Evolutionary conservation across 2,329 filamentous ascomycete genomes (phyloP).

Genomic region (Graphiopsis chlorocephala): DNA sequence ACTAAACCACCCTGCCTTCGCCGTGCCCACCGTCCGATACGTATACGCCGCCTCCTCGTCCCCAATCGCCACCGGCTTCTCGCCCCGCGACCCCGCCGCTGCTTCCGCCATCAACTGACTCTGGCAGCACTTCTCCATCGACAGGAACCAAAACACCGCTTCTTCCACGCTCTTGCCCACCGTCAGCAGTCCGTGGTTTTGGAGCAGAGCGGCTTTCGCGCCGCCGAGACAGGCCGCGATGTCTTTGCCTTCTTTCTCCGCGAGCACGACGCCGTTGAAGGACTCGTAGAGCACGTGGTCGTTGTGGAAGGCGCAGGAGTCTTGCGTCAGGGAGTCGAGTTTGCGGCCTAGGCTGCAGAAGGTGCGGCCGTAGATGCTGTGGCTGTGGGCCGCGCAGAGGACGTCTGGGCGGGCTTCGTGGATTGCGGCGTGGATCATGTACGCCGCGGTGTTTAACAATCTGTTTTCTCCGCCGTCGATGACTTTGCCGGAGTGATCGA

Average conservation of each 20-base stretch:
- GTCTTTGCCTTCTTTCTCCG: conserved; percentile 43
- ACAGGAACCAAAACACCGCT: conserved; percentile 43
- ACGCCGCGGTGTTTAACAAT: conserved; percentile 45
- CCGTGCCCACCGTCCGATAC: conserved; percentile 61
- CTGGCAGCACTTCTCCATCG: conserved; percentile 42
- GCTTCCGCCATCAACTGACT: conserved; percentile 54
- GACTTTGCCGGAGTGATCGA: conserved; percentile 44
- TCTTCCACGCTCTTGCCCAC: conserved; percentile 42
- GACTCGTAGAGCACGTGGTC: conserved; percentile 41
- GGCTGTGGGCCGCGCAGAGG: conserved; percentile 44
- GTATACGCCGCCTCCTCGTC: conserved; percentile 68
- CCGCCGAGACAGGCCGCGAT: conserved; percentile 42
- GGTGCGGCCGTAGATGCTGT: conserved; percentile 45
- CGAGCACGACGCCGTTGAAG: conserved; percentile 49
- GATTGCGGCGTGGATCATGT: conserved; percentile 46
- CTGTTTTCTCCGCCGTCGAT: conserved; percentile 41
- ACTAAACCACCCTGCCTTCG: conserved; percentile 65
- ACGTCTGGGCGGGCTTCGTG: conserved; percentile 45
- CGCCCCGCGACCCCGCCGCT: conserved; percentile 60
- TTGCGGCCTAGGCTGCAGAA: conserved; percentile 43
- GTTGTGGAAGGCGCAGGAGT: conserved; percentile 42
- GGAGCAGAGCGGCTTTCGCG: conserved; percentile 42
- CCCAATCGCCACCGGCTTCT: conserved; percentile 63
- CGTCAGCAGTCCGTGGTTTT: conserved; percentile 48
- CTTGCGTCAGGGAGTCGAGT: conserved; percentile 47